These are phyloP conservation scores for Asparagopsis taxiformis DNA, from an alignment of 31 red algal genomes.

Conservation along the genomic window DNA sequence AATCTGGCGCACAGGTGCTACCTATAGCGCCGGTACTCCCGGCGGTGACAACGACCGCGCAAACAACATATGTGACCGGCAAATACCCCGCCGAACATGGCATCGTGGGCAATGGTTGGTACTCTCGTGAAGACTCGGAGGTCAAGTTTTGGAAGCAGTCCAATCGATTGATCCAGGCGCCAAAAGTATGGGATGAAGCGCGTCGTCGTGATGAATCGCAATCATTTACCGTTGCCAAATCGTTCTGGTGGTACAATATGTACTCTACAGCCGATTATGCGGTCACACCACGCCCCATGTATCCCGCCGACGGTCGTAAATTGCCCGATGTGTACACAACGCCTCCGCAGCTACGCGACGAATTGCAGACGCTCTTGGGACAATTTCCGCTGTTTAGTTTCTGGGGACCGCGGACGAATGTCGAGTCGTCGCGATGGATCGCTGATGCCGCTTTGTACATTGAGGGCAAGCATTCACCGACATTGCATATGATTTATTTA, in stretches of 20 bases:
- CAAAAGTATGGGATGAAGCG: slow-evolving; percentile 69
- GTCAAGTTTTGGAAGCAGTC: slow-evolving; percentile 73
- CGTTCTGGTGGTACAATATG: slow-evolving; percentile 89
- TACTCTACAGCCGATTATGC: slow-evolving; percentile 61
- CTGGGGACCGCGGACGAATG: slow-evolving; percentile 65
- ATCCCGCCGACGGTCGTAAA: slow-evolving; percentile 77
- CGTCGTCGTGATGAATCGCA: slow-evolving; percentile 15
- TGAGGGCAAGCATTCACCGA: slow-evolving; percentile 37
- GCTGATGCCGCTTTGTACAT: slow-evolving; percentile 47
- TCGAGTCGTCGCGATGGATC: slow-evolving; percentile 53
- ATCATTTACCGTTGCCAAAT: slow-evolving; percentile 62
- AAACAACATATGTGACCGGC: slow-evolving; percentile 71
- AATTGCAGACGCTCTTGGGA: slow-evolving; percentile 41
- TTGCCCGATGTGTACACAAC: slow-evolving; percentile 63
- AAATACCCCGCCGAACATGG: slow-evolving; percentile 43
- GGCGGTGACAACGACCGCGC: slow-evolving; percentile 64
- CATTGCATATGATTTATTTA: slow-evolving; percentile 61
- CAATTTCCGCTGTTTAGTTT: slow-evolving; percentile 81
- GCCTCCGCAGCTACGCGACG: slow-evolving; percentile 42
- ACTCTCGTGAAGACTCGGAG: slow-evolving; percentile 58
- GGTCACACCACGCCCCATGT: slow-evolving; percentile 60
- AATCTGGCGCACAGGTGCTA: slow-evolving; percentile 10
- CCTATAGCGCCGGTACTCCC: slow-evolving; percentile 56
- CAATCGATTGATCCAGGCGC: slow-evolving; percentile 43
- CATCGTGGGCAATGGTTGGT: slow-evolving; percentile 78